Base-by-base conservation (phyloP, 2,329 filamentous ascomycete species). In the Trichoderma endophyticum region DNA sequence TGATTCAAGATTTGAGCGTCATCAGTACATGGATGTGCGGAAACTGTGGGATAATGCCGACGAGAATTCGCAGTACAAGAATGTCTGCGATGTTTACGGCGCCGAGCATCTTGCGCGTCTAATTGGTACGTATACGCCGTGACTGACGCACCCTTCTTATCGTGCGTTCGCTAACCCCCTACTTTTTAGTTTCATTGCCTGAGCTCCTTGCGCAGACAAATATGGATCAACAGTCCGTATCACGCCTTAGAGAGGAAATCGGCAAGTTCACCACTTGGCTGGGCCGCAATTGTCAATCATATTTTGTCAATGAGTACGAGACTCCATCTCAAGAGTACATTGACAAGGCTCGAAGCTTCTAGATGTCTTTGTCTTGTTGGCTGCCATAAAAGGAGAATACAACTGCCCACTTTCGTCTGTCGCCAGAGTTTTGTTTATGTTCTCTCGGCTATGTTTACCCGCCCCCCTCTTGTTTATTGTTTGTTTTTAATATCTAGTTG, bases 151-250 rank as follows among this genome's bases (percentile, higher is more conserved):
- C 14, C 5, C 24, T 56, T 18, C 2, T 51, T 12, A 30, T 15
- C 11, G 4, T n/a, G 9, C 32, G 24, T 51, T 74, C 15, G 61
- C 34, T 36, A 54, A 71, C 63, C 3, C 6, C 5, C 14, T 8
- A 14, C 14, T 48, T 51, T 30, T n/a, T 76, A 97, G 95, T 97
- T 4, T 92, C 92, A 1, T 90, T 98, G 76, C 95, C 96, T 0
- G 96, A 99, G 79, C 90, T 98, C 54, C 91, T 98, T 74, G 95
- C 95, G 4, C 96, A 99, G 81, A 99, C 96, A 67, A 98, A 98
- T 83, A 97, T 99, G 94, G 96, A 98, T 78, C 87, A 92, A 68
- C 94, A 97, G 80, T 95, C 94, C 3, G 93, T 97, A 56, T 92
- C 91, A 74, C 92, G 94, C 61, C 89, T 98, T 30, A 91, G 94